Evolutionary conservation across 148 eudicot genomes (phyloP).

Genomic region (Dysphania ambrosioides): DNA sequence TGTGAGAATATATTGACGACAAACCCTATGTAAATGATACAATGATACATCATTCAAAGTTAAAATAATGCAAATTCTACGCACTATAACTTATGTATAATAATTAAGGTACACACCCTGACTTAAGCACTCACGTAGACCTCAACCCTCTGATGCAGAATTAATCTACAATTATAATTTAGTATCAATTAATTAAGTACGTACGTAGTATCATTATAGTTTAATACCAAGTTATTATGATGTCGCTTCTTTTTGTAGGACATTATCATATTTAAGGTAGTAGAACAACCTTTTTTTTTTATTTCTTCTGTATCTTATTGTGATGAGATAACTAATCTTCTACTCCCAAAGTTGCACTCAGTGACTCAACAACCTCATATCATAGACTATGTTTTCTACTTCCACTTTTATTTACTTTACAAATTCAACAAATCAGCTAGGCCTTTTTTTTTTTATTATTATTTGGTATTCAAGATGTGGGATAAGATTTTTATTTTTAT

Average conservation of each 20-base stretch:
- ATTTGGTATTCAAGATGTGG: too few relatives aligned
- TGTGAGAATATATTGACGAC: too few relatives aligned
- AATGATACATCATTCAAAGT: too few relatives aligned
- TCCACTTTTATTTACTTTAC: background rate
- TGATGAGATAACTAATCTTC: background rate
- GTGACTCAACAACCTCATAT: conserved; percentile 9
- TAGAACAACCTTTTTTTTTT: background rate
- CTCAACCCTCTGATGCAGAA: background rate
- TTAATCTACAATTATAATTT: background rate
- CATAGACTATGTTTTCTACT: background rate
- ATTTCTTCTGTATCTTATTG: background rate
- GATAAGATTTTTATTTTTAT: too few relatives aligned
- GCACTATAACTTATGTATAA: background rate
- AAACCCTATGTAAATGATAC: too few relatives aligned
- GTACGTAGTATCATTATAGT: background rate
- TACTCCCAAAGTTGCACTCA: background rate
- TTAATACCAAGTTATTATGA: background rate
- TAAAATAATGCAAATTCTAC: too few relatives aligned
- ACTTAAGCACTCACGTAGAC: conserved; percentile 14
- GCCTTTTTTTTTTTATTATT: too few relatives aligned
- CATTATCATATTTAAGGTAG: background rate
- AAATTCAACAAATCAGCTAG: too few relatives aligned
- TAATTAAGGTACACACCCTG: background rate
- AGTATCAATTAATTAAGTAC: background rate
- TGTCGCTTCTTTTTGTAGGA: background rate